Evolutionary conservation across 2,329 filamentous ascomycete species (phyloP).

Genomic region (Harringtonia aguacate): DNA sequence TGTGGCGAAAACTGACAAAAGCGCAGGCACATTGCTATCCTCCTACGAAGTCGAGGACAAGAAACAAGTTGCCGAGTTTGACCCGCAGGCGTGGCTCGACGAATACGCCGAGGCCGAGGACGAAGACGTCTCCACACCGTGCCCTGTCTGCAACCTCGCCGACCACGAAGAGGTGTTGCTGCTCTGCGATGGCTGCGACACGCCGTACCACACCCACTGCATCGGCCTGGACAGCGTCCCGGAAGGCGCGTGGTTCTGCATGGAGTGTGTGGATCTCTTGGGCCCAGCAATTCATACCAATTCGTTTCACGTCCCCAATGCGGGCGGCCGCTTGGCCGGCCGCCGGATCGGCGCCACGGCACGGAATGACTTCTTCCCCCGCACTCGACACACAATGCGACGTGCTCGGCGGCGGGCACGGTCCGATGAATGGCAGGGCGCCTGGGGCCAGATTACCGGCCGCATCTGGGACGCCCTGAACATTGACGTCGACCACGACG

Average conservation of each 20-base stretch:
- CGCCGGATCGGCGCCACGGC: not conserved
- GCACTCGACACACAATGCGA: slow-evolving; percentile 48
- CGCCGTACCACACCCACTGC: slow-evolving; percentile 85
- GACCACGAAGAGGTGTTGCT: slow-evolving; percentile 79
- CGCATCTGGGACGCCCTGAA: slow-evolving; percentile 57
- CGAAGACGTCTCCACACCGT: slow-evolving; percentile 61
- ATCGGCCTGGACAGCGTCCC: slow-evolving; percentile 72
- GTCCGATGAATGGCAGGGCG: slow-evolving; percentile 77
- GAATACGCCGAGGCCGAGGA: slow-evolving; percentile 65
- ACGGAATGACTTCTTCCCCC: slow-evolving; percentile 31
- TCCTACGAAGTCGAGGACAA: slow-evolving; percentile 65
- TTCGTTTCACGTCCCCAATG: not conserved
- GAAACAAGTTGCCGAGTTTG: slow-evolving; percentile 83
- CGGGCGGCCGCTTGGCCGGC: too few species aligned
- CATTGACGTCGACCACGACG: slow-evolving; percentile 76
- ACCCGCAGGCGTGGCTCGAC: slow-evolving; percentile 63
- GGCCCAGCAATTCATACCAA: slow-evolving; percentile 24
- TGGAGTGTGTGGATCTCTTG: slow-evolving; percentile 57
- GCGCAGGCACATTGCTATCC: slow-evolving; percentile 41
- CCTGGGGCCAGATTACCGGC: slow-evolving; percentile 59
- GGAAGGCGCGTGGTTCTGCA: slow-evolving; percentile 78
- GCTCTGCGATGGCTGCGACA: slow-evolving; percentile 85
- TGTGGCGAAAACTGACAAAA: not conserved
- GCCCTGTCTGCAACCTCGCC: slow-evolving; percentile 70
- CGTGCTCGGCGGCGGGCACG: slow-evolving; percentile 51